phyloP scores from a whole-genome alignment of 1,139 yeast genomes.

The Saccharomyces hybrid region DNA sequence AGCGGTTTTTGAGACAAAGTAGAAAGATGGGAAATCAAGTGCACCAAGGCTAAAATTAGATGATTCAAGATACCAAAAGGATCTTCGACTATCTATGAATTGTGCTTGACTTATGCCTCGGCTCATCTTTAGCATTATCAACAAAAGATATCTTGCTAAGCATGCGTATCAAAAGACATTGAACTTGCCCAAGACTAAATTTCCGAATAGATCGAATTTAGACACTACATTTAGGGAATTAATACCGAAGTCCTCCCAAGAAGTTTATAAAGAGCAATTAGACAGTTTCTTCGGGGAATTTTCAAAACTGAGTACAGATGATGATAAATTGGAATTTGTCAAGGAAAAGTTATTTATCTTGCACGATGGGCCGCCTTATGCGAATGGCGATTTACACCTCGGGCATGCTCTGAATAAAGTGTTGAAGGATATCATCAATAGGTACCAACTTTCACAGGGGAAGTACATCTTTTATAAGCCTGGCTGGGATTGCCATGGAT shows the following conservation, averaged over 20 bases:
- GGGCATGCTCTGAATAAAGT: slow-evolving; percentile 93
- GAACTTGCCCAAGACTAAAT: slow-evolving; percentile 45
- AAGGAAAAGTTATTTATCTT: slow-evolving; percentile 47
- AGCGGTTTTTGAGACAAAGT: background rate
- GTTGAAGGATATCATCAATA: slow-evolving; percentile 72
- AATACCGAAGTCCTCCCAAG: slow-evolving; percentile 35
- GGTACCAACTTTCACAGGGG: slow-evolving; percentile 61
- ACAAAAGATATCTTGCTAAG: slow-evolving; percentile 7
- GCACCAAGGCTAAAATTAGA: background rate
- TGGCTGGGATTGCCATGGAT: slow-evolving; percentile 99
- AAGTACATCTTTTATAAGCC: slow-evolving; percentile 65
- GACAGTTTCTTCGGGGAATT: slow-evolving; percentile 17
- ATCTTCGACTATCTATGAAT: background rate
- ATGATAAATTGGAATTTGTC: slow-evolving; percentile 16
- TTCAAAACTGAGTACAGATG: slow-evolving; percentile 7
- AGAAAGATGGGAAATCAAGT: background rate
- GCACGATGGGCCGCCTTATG: slow-evolving; percentile 98
- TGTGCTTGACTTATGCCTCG: background rate
- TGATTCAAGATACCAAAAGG: background rate
- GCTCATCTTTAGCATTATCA: background rate
- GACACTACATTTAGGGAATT: slow-evolving; percentile 29
- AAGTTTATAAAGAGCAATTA: slow-evolving; percentile 32
- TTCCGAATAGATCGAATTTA: slow-evolving; percentile 43
- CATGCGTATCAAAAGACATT: slow-evolving; percentile 43
- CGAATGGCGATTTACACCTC: slow-evolving; percentile 85